Evolutionary conservation across 2,329 filamentous ascomycete species (phyloP).

Genomic region (Fusarium brachygibbosum): DNA sequence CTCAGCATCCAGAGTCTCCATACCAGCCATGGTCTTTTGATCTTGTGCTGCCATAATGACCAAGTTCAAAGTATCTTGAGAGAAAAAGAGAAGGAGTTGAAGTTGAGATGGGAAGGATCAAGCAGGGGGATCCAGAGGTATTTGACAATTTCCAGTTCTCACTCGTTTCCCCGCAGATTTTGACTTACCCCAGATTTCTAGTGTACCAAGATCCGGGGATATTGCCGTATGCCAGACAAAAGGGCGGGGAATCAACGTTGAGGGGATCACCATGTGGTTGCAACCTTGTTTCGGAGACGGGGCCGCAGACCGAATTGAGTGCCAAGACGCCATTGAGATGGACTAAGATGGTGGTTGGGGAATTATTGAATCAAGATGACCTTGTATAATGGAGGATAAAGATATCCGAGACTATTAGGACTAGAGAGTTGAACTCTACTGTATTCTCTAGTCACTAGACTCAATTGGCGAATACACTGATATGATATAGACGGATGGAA

Average conservation of each 20-base stretch:
- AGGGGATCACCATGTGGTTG: constrained; percentile 30
- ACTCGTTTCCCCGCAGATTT: constrained; percentile 28
- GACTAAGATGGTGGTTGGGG: constrained; percentile 5
- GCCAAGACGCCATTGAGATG: constrained; percentile 28
- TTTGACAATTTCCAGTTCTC: constrained; percentile 20
- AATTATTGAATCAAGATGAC: background rate
- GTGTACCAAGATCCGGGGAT: constrained; percentile 30
- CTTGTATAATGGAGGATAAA: background rate
- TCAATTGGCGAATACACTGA: background rate
- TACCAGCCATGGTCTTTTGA: constrained; percentile 15
- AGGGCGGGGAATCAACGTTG: constrained; percentile 21
- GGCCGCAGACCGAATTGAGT: constrained; percentile 27
- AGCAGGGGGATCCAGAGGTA: constrained; percentile 27
- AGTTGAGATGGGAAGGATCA: background rate
- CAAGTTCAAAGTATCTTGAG: background rate
- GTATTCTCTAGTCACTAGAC: background rate
- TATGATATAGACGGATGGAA: background rate
- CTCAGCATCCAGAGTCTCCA: constrained; percentile 32
- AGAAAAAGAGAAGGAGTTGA: background rate
- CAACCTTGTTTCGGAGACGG: constrained; percentile 34
- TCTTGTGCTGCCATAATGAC: constrained; percentile 27
- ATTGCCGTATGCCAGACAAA: constrained; percentile 2
- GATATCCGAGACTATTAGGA: background rate
- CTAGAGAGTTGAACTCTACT: background rate
- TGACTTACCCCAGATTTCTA: constrained; percentile 35